Evolutionary conservation across 192 early-diverging fungal species (phyloP).

Genomic region (Dimargaris xerosporica): DNA sequence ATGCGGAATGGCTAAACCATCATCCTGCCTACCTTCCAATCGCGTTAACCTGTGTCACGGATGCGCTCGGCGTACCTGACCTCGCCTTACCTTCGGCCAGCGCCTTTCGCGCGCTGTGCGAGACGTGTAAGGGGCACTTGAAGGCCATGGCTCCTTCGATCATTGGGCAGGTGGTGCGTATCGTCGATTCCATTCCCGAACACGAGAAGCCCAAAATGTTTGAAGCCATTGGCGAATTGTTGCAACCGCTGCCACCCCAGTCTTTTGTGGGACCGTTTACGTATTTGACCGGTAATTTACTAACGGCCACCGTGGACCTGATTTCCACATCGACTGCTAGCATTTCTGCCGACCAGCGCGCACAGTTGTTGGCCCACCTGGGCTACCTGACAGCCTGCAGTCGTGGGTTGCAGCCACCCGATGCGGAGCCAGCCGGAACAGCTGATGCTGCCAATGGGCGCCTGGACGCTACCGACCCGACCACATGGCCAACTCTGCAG

Average conservation of each 20-base stretch:
- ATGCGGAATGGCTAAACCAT: conserved; percentile 39
- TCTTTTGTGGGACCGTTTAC: neutral
- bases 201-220: conserved; percentile 2
- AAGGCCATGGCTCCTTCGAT: neutral
- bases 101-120: conserved; percentile 7
- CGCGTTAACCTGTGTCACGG: conserved; percentile 13
- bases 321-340: neutral
- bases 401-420: neutral
- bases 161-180: neutral
- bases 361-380: neutral
- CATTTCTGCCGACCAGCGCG: neutral
- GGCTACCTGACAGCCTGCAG: neutral
- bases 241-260: neutral
- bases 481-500: neutral
- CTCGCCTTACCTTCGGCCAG: neutral
- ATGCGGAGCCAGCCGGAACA: neutral
- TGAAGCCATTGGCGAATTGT: neutral
- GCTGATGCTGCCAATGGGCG: neutral
- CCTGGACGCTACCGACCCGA: neutral
- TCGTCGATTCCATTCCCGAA: neutral
- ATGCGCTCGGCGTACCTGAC: neutral
- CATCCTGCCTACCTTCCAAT: conserved; percentile 31
- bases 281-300: neutral
- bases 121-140: neutral
- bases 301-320: neutral